Conservation (phyloP, 768 basidiomycete genomes). For the Hysterangium stoloniferum region DNA sequence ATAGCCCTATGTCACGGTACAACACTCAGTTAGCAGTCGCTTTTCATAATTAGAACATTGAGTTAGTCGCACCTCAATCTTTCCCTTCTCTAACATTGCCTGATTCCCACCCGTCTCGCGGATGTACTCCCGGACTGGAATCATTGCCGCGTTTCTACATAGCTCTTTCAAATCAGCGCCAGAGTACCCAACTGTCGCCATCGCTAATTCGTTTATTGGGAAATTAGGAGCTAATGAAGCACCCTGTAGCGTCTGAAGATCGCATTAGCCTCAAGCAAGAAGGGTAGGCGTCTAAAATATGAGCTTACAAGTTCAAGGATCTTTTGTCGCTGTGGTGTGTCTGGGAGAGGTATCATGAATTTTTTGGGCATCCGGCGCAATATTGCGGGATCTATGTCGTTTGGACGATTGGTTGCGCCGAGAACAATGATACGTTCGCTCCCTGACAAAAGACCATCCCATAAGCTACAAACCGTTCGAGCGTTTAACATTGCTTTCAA, state of each 20-base stretch:
- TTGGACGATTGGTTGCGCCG: constrained; percentile 92
- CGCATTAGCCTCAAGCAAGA: constrained; percentile 1
- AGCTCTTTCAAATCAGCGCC: constrained; percentile 90
- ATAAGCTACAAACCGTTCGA: constrained; percentile 45
- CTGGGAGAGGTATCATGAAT: constrained; percentile 79
- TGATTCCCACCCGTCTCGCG: constrained; percentile 24
- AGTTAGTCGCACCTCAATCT: constrained; percentile 8
- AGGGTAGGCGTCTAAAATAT: neutral
- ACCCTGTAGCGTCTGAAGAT: constrained; percentile 71
- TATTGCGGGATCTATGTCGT: constrained; percentile 83
- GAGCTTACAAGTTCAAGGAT: constrained; percentile 71
- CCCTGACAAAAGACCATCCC: constrained; percentile 88
- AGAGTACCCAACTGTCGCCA: constrained; percentile 64
- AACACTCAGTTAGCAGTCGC: no score
- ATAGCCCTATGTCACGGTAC: constrained; percentile 79
- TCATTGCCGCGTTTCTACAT: constrained; percentile 91
- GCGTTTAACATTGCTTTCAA: neutral
- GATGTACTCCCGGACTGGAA: constrained; percentile 81
- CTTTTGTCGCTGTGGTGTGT: constrained; percentile 67
- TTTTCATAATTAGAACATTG: no score
- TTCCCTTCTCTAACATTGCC: constrained; percentile 8
- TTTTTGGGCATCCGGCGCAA: constrained; percentile 98
- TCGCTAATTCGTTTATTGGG: constrained; percentile 54
- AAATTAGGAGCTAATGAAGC: constrained; percentile 61
- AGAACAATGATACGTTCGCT: constrained; percentile 81